Evolutionary conservation across 768 basidiomycete genomes (phyloP).

Genomic region (Trichaptum fuscoviolaceum): DNA sequence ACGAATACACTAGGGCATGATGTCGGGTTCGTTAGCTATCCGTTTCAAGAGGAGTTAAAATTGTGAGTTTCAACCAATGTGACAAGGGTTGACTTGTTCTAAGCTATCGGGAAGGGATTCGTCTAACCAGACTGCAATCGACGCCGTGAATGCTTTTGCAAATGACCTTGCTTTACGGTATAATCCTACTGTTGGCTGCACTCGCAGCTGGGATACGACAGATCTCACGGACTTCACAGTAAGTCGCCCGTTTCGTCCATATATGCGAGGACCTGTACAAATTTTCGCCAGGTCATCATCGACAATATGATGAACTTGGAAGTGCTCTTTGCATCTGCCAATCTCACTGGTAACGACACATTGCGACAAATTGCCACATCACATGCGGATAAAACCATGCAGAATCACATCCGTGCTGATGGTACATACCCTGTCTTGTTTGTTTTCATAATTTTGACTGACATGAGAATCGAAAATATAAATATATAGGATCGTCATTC

Average conservation of each 20-base stretch:
- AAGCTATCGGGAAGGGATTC: conserved; percentile 42
- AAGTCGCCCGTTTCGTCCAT: conserved; percentile 8
- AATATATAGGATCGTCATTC: conserved; percentile 14
- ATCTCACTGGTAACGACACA: conserved; percentile 55
- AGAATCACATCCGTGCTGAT: conserved; percentile 60
- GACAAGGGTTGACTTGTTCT: background rate
- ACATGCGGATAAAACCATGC: conserved; percentile 64
- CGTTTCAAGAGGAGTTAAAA: conserved; percentile 56
- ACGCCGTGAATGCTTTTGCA: conserved; percentile 54
- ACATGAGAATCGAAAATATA: background rate
- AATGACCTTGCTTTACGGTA: conserved; percentile 51
- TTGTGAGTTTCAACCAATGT: conserved; percentile 36
- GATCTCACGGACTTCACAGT: conserved; percentile 60
- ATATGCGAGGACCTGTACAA: background rate
- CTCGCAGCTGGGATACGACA: conserved; percentile 58
- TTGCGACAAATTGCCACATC: conserved; percentile 53
- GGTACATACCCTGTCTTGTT: conserved; percentile 30
- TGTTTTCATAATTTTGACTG: background rate
- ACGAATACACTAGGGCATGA: conserved; percentile 55
- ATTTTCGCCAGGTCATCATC: conserved; percentile 51
- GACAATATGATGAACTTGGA: conserved; percentile 82
- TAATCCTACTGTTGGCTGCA: conserved; percentile 56
- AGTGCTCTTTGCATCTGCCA: conserved; percentile 46
- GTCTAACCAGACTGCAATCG: conserved; percentile 48
- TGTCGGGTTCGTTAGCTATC: conserved; percentile 66